phyloP scores from a whole-genome alignment of 2,329 filamentous ascomycete species.

The Alternaria brassicicola region DNA sequence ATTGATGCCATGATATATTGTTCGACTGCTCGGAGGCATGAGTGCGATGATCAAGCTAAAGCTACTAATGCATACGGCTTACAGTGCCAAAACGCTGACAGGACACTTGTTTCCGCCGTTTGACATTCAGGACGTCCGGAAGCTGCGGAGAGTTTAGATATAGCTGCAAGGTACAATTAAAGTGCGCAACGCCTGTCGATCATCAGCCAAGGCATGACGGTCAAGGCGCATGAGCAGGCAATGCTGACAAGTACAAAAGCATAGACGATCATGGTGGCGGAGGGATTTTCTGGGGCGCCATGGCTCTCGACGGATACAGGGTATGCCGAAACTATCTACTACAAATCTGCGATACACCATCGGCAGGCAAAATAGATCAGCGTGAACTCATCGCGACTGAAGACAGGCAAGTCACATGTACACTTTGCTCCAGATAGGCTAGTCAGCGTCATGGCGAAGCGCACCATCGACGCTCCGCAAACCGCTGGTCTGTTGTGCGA shows the following conservation, averaged over 20 bases:
- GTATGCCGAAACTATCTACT: not conserved
- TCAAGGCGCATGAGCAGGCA: not conserved
- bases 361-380: not conserved
- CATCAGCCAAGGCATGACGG: slow-evolving; percentile 3
- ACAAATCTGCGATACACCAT: slow-evolving; percentile 4
- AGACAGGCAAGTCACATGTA: not conserved
- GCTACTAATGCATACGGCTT: not conserved
- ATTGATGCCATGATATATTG: not conserved
- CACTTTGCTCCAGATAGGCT: not conserved
- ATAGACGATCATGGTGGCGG: slow-evolving; percentile 1
- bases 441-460: not conserved
- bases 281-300: slow-evolving; percentile 7
- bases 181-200: slow-evolving; percentile 9
- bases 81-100: not conserved
- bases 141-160: slow-evolving; percentile 9
- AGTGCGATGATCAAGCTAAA: not conserved
- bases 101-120: slow-evolving; percentile 1
- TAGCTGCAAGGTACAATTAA: slow-evolving; percentile 14
- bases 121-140: slow-evolving; percentile 2
- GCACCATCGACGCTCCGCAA: slow-evolving; percentile 1
- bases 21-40: not conserved
- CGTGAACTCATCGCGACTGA: not conserved
- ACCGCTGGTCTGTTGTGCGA: slow-evolving; percentile 4
- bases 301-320: slow-evolving; percentile 2
- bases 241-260: not conserved